These are phyloP conservation scores for Ruellia speciosa DNA, from an alignment of 305 asterid species.

Conservation along the genomic window DNA sequence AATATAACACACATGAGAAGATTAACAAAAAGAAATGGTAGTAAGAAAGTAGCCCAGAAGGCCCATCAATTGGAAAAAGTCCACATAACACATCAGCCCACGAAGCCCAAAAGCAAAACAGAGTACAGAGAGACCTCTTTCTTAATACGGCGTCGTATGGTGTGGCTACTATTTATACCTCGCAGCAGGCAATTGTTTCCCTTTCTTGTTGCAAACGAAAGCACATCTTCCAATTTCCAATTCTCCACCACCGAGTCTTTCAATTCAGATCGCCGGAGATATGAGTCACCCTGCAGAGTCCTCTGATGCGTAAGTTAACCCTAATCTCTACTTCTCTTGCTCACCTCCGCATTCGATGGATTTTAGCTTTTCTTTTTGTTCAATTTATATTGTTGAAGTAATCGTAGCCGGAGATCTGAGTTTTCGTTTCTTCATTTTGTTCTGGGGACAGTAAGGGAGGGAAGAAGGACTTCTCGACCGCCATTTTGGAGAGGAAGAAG, in stretches of 20 bases:
- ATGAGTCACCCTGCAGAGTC: no score
- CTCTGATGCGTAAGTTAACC: background rate
- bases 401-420: background rate
- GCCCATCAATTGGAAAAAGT: no score
- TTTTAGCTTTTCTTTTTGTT: background rate
- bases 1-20: no score
- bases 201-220: conserved; percentile 3
- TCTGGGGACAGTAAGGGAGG: conserved; percentile 38
- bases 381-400: no score
- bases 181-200: background rate
- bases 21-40: no score
- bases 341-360: background rate
- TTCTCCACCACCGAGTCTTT: conserved; percentile 18
- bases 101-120: no score
- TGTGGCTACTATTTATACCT: background rate
- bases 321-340: background rate
- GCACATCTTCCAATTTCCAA: background rate
- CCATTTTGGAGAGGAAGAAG: conserved; percentile 56
- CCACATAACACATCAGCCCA: no score
- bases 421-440: background rate
- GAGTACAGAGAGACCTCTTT: no score
- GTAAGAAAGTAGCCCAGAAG: no score
- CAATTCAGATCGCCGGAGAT: conserved; percentile 24
- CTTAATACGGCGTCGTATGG: background rate
- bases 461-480: conserved; percentile 51